Conservation (phyloP, 2,329 filamentous ascomycete species). For the Penicillium sp. region DNA sequence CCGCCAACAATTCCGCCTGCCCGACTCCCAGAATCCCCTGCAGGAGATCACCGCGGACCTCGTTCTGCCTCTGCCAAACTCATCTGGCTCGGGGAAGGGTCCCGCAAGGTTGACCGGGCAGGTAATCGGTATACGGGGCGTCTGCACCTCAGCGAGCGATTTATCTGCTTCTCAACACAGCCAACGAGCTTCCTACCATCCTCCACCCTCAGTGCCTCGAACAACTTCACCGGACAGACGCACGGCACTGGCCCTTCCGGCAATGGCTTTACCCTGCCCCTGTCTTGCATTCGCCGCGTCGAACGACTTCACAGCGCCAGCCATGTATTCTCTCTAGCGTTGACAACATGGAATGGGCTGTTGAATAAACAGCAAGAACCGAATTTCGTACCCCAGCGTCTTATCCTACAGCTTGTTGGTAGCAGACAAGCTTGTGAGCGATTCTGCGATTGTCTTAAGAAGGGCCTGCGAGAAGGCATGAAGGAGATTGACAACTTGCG, state of each 20-base stretch:
- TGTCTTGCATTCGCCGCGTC: conserved; percentile 85
- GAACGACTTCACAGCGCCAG: conserved; percentile 90
- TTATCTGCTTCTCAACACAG: conserved; percentile 93
- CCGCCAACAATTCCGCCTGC: conserved; percentile 92
- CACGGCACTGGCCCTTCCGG: conserved; percentile 87
- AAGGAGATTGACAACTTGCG: conserved; percentile 82
- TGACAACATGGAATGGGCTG: conserved; percentile 85
- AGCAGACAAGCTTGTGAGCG: conserved; percentile 84
- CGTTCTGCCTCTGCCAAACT: conserved; percentile 69
- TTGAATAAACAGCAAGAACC: conserved; percentile 55
- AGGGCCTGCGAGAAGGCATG: conserved; percentile 77
- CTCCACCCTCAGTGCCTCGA: conserved; percentile 72
- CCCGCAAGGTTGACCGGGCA: conserved; percentile 52
- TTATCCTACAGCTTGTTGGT: conserved; percentile 86
- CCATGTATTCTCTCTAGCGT: conserved; percentile 84
- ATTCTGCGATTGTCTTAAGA: conserved; percentile 94
- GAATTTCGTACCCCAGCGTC: conserved; percentile 68
- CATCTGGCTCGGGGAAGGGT: conserved; percentile 54
- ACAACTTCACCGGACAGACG: conserved; percentile 84
- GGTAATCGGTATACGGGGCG: conserved; percentile 89
- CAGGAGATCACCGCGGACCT: conserved; percentile 97
- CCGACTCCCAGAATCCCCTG: conserved; percentile 82
- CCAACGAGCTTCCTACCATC: conserved; percentile 78
- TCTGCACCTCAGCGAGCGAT: conserved; percentile 88
- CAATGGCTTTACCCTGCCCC: conserved; percentile 90